Evolutionary conservation across 2,329 filamentous ascomycete genomes (phyloP).

Genomic region (Colletotrichum melonis): DNA sequence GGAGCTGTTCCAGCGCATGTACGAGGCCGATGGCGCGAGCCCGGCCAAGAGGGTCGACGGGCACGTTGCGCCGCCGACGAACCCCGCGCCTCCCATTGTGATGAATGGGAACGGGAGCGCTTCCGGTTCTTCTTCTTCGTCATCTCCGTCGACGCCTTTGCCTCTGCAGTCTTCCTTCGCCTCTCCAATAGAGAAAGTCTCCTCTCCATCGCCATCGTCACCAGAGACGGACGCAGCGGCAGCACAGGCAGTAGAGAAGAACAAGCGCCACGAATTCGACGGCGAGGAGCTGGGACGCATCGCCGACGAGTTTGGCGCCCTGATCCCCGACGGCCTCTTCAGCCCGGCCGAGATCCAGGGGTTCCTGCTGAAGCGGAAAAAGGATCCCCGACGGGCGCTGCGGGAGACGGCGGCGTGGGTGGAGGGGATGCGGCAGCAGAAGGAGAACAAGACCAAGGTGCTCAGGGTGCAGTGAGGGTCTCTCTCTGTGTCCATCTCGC

Average conservation of each 20-base stretch:
- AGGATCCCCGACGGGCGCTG: constrained; percentile 65
- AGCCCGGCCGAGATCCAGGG: constrained; percentile 74
- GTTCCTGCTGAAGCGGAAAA: constrained; percentile 72
- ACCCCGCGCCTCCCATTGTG: constrained; percentile 9
- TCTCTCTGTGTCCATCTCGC: too few relatives aligned
- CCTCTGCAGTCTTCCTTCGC: not conserved
- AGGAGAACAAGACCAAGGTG: constrained; percentile 60
- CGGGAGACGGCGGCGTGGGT: constrained; percentile 66
- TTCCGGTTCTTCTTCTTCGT: not conserved
- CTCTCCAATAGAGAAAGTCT: too few relatives aligned
- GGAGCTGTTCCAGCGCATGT: constrained; percentile 72
- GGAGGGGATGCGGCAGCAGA: constrained; percentile 60
- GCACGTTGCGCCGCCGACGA: constrained; percentile 18
- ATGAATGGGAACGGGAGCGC: constrained; percentile 16
- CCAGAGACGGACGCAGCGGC: constrained; percentile 1
- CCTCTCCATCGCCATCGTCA: not conserved
- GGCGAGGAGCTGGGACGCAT: constrained; percentile 55
- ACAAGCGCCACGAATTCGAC: constrained; percentile 33
- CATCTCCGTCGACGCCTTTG: constrained; percentile 4
- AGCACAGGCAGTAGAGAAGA: constrained; percentile 19
- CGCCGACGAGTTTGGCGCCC: constrained; percentile 60
- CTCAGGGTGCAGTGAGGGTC: constrained; percentile 56
- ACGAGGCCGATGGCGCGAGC: constrained; percentile 53
- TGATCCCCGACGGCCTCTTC: constrained; percentile 64
- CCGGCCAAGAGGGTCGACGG: constrained; percentile 30